Evolutionary conservation across 2,329 filamentous ascomycete species (phyloP), one percentile per base, ranked within the genome.

Genomic region (Fusarium pseudograminearum): DNA sequence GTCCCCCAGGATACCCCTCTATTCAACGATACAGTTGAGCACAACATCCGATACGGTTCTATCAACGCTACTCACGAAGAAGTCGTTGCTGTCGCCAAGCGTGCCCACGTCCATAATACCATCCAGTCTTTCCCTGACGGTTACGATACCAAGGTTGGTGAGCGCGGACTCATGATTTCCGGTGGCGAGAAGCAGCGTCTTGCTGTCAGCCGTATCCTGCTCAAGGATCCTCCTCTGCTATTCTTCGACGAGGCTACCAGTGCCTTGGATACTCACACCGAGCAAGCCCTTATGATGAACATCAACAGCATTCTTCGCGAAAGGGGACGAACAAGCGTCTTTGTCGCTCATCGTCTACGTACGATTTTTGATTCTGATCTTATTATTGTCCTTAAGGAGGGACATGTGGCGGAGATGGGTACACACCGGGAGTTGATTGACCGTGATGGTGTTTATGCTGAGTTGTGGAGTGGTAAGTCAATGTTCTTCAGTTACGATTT

Each of bases 221-320:
- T 98, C 61, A 98, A 98, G 79, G 93, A 98, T 71, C 93, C 94
- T 5, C 93, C 93, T 3, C 81, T 98, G 30, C 83, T 98, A 1
- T 98, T 98, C 86, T 98, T 98, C 73, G 94, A 98, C 72, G 94
- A 98, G 83, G 95, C 94, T 74, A 98, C 94, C 1, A 95, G 92
- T 48, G 94, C 95, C 2, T 84, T 98, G 34, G 94, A 98, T 77
- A 97, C 95, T 1, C 93, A 97, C 76, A 98, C 95, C 0, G 95
- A 98, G 81, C 93, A 97, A 80, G 91, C 92, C 3, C 85, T 98
- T 51, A 90, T 98, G 83, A 86, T 90, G 65, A 97, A 98, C 77
- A 98, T 98, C 78, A 97, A 97, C 79, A 91, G 91, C 71, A 96
- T 98, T 55, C 83, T 98, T 56, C 91, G 91, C 72, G 94, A 97